Percentiles rank a stretch among this genome's conserved stretches.
phyloP scores from a whole-genome alignment of 2,329 filamentous ascomycete species.

The Lachnellula occidentalis region DNA sequence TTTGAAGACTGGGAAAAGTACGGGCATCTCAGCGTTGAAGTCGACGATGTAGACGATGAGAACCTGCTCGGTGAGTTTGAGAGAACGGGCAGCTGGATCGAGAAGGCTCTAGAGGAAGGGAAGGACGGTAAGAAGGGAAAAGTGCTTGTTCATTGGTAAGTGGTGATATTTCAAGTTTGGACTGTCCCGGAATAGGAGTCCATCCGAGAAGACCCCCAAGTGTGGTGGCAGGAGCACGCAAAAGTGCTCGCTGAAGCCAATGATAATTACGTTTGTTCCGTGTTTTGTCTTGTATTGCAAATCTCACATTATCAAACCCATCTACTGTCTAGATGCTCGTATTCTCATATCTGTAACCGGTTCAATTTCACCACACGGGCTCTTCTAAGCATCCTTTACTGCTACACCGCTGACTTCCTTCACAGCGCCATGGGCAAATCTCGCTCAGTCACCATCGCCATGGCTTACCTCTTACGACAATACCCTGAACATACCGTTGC shows the following conservation, averaged over 20 bases:
- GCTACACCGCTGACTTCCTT: constrained; percentile 9
- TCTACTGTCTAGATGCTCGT: too few relatives aligned
- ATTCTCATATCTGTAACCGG: too few relatives aligned
- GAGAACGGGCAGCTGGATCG: constrained; percentile 74
- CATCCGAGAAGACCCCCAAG: not conserved
- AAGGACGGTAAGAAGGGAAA: constrained; percentile 45
- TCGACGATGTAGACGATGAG: constrained; percentile 87
- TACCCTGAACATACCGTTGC: constrained; percentile 42
- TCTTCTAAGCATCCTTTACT: too few relatives aligned
- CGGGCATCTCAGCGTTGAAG: constrained; percentile 71
- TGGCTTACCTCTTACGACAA: constrained; percentile 78
- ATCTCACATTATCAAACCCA: too few relatives aligned
- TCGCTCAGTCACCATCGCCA: constrained; percentile 75
- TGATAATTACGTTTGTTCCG: too few relatives aligned
- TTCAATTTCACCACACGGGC: too few relatives aligned
- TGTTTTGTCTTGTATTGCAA: too few relatives aligned
- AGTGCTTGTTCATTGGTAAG: constrained; percentile 68
- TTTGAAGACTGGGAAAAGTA: constrained; percentile 54
- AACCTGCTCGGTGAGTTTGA: constrained; percentile 80
- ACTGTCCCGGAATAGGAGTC: constrained; percentile 1
- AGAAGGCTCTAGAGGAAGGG: constrained; percentile 60
- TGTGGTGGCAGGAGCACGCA: too few relatives aligned
- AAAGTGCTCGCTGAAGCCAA: too few relatives aligned
- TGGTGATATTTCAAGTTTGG: constrained; percentile 21
- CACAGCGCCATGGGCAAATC: constrained; percentile 92